Base-by-base conservation (phyloP, 352 stramenopile genomes). In the Globisporangium carolinianum region DNA sequence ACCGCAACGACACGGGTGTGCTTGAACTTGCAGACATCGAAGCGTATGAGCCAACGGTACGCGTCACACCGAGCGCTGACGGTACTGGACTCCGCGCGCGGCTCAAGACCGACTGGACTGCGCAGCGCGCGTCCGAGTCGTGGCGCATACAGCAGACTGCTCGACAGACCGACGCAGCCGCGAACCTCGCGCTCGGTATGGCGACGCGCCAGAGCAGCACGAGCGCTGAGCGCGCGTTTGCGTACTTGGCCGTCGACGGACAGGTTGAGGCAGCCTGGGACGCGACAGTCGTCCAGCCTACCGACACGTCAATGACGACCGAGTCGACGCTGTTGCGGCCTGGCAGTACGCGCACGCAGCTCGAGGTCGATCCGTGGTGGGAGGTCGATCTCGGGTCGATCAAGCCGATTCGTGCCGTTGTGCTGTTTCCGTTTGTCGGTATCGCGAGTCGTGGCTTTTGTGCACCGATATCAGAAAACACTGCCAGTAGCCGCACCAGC, bases 171-270 rank as follows among this genome's bases (percentile, higher is more conserved):
- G 24, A 32, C 24, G 24, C 24, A 32, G 67, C 73, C 7, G 65
- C 70, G 37, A 92, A 92, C 47, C 37, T 89, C 1, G 82, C 79
- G 0, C 10, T 54, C 18, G 68, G 78, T 0, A 89, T 92, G 79
- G 58, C 56, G 1, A 86, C 79, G 6, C 71, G 63, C 1, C 79
- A 90, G 55, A 92, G 79, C 54, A 86, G 68, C n/a, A 84, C 76
- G 0, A 71, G 57, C 14, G 63, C 69, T 2, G 60, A 57, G 4
- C 41, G 66, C 45, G 76, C 79, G 2, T 46, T 76, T 14, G 71
- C 75, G 32, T 72, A 69, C 14, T 53, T 89, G 6, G 76, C 76
- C 18, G 76, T 86, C 2, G 75, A 89, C 36, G 79, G 77, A 0
- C 54, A 80, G 50, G 41, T 38, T 4, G 59, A 60, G 15, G 63